Conservation (phyloP, 441 rosid genomes). For the Corymbia citriodora region DNA sequence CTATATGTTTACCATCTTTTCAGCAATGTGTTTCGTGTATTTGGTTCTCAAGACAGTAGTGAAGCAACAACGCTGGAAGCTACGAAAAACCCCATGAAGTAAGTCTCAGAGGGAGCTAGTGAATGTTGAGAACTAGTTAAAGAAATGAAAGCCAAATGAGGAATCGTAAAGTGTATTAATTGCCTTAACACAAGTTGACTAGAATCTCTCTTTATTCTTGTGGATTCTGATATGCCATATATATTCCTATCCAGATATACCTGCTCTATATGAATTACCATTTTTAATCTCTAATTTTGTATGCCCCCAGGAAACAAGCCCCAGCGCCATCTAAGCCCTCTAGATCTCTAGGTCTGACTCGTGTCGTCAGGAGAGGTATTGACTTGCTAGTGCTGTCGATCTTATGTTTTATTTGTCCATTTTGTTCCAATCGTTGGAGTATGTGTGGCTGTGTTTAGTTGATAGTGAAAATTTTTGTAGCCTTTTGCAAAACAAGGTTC, state of each 20-base stretch:
- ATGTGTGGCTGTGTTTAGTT: neutral
- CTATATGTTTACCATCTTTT: neutral
- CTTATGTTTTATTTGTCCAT: neutral
- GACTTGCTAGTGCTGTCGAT: neutral
- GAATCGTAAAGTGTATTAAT: neutral
- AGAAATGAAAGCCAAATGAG: neutral
- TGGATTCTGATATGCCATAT: neutral
- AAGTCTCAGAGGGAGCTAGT: neutral
- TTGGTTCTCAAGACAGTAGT: conserved; percentile 59
- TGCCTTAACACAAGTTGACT: neutral
- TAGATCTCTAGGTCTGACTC: conserved; percentile 75
- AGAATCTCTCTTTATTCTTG: neutral
- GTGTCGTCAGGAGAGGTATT: conserved; percentile 70
- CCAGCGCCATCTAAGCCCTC: conserved; percentile 76
- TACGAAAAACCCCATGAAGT: conserved; percentile 97
- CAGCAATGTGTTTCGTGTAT: conserved; percentile 93
- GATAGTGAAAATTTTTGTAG: neutral
- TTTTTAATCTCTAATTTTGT: conserved; percentile 1
- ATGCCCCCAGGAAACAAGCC: conserved; percentile 63
- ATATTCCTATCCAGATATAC: neutral
- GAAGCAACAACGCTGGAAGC: conserved; percentile 89
- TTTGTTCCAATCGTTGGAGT: neutral
- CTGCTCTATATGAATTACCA: neutral
- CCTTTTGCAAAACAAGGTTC: neutral
- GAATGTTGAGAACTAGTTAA: neutral